These are phyloP conservation scores for Thelephora terrestris DNA, from an alignment of 1,284 basidiomycete species.

Conservation along the genomic window DNA sequence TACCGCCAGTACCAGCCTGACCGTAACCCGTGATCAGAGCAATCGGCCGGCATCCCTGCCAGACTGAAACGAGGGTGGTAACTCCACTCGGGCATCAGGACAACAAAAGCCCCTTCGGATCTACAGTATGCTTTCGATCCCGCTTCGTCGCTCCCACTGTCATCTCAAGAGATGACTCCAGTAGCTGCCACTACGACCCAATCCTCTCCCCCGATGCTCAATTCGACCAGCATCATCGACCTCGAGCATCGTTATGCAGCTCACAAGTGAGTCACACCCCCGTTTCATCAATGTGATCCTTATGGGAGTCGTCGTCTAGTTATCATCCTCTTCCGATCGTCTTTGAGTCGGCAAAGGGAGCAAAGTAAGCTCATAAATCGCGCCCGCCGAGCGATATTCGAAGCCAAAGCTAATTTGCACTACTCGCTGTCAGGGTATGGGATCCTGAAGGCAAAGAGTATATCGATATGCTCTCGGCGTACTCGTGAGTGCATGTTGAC, in stretches of 20 bases:
- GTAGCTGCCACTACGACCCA: no score
- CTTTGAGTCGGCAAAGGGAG: conserved; percentile 84
- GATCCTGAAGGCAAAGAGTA: conserved; percentile 92
- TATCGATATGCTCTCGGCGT: conserved; percentile 95
- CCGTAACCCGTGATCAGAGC: no score
- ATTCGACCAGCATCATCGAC: conserved; percentile 60
- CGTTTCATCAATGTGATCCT: conserved; percentile 5
- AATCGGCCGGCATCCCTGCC: no score
- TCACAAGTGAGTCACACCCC: conserved; percentile 64
- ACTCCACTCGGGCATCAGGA: no score
- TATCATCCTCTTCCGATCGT: conserved; percentile 96
- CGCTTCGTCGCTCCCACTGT: no score
- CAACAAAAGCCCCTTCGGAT: no score
- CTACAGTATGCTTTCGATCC: no score
- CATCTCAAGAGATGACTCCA: no score
- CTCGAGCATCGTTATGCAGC: conserved; percentile 81
- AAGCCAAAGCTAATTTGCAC: conserved; percentile 9
- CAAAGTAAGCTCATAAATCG: conserved; percentile 49
- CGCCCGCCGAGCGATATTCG: conserved; percentile 14
- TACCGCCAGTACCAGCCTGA: no score
- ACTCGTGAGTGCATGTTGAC: conserved; percentile 60
- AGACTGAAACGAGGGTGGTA: no score
- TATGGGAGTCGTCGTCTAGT: conserved; percentile 37
- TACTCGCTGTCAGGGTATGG: conserved; percentile 62
- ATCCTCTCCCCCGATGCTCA: neutral